phyloP scores from a whole-genome alignment of 2,329 filamentous ascomycete species.

The Talaromyces sp. region DNA sequence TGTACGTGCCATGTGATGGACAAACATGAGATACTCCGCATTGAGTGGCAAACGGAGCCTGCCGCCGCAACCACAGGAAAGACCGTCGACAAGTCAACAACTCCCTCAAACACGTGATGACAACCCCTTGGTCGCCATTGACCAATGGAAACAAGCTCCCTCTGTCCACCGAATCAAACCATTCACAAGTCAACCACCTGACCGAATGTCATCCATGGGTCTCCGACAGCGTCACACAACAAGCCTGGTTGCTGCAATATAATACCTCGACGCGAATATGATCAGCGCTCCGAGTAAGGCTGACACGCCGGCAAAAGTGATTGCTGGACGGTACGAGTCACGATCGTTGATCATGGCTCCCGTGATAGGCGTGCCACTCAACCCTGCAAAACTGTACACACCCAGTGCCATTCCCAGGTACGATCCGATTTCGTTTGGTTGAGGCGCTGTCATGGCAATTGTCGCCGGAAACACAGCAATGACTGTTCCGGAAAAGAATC shows the following conservation, averaged over 20 bases:
- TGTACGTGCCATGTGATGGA: background rate
- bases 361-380: constrained; percentile 50
- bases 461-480: constrained; percentile 25
- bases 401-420: constrained; percentile 26
- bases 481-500: constrained; percentile 35
- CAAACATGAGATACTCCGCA: constrained; percentile 7
- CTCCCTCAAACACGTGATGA: background rate
- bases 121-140: background rate
- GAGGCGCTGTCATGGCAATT: constrained; percentile 19
- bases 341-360: constrained; percentile 46
- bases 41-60: constrained; percentile 2
- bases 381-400: constrained; percentile 41
- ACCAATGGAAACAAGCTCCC: background rate
- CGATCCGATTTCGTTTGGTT: constrained; percentile 22
- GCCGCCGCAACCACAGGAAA: background rate
- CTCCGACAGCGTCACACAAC: background rate
- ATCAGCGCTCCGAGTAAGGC: constrained; percentile 25
- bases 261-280: constrained; percentile 10
- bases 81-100: background rate
- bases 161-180: background rate
- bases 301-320: constrained; percentile 32
- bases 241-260: background rate
- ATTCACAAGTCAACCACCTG: background rate
- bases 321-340: constrained; percentile 37
- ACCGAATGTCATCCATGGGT: background rate